Percentiles rank a stretch among this genome's conserved stretches.
phyloP scores from a whole-genome alignment of 2,329 filamentous ascomycete species.

The Aureobasidium sp. region DNA sequence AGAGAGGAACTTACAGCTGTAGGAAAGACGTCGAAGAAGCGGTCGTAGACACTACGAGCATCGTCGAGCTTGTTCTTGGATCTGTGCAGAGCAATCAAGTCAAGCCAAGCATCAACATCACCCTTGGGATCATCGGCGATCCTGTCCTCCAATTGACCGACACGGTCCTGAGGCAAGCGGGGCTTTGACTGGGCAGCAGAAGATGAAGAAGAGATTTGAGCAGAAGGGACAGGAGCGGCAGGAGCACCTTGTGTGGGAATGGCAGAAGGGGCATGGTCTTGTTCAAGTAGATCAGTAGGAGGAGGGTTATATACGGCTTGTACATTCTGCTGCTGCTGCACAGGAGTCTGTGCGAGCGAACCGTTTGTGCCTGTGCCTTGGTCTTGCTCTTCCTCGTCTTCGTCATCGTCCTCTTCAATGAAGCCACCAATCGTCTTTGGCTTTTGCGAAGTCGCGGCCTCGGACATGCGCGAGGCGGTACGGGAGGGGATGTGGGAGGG shows the following conservation, averaged over 20 bases:
- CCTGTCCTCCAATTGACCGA: conserved; percentile 79
- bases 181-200: conserved; percentile 35
- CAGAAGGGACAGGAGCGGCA: conserved; percentile 21
- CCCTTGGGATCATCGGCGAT: conserved; percentile 89
- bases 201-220: conserved; percentile 17
- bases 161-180: conserved; percentile 63
- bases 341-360: conserved; percentile 16
- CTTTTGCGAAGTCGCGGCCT: conserved; percentile 31
- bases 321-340: conserved; percentile 14
- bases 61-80: conserved; percentile 76
- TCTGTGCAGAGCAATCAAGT: conserved; percentile 77
- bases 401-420: conserved; percentile 56
- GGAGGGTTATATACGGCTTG: conserved; percentile 16
- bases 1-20: conserved; percentile 64
- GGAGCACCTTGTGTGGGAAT: conserved; percentile 27
- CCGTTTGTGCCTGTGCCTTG: conserved; percentile 12
- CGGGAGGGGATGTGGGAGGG: conserved; percentile 44
- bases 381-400: conserved; percentile 42
- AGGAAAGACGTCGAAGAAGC: conserved; percentile 83
- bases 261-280: conserved; percentile 21
- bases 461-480: conserved; percentile 32
- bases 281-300: conserved; percentile 16
- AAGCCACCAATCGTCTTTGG: conserved; percentile 54
- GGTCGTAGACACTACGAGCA: conserved; percentile 70
- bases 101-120: conserved; percentile 86